Percentiles rank a stretch among this genome's conserved stretches.
Conservation (phyloP, 2,329 filamentous ascomycete species). For the Polytolypa hystricis region DNA sequence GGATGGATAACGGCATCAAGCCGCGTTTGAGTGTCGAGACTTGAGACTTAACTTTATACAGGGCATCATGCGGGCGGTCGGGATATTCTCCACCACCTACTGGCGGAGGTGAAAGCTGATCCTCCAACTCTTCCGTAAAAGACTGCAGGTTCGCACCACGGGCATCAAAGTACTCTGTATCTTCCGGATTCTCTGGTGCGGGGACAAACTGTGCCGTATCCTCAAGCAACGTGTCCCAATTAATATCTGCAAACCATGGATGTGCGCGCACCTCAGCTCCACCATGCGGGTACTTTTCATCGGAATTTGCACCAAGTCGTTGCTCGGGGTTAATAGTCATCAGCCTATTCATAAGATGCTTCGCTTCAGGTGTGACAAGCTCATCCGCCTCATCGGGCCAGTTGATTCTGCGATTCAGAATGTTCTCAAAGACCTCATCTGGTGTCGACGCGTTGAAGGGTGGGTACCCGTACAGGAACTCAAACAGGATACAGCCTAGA, state of each 20-base stretch:
- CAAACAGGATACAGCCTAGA: conserved; percentile 94
- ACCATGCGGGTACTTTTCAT: conserved; percentile 71
- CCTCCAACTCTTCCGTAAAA: conserved; percentile 89
- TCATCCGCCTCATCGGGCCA: conserved; percentile 81
- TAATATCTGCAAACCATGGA: conserved; percentile 75
- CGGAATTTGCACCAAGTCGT: conserved; percentile 72
- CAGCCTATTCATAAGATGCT: conserved; percentile 86
- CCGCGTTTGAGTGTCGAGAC: conserved; percentile 81
- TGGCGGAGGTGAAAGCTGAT: conserved; percentile 65
- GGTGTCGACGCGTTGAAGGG: conserved; percentile 86
- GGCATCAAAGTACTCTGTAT: conserved; percentile 95
- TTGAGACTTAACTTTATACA: conserved; percentile 80
- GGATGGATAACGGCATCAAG: conserved; percentile 90
- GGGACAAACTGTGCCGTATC: conserved; percentile 95
- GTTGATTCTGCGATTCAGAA: conserved; percentile 74
- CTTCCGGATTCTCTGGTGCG: conserved; percentile 82
- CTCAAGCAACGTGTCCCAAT: conserved; percentile 84
- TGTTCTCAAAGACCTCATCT: conserved; percentile 94
- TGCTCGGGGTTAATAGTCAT: conserved; percentile 74
- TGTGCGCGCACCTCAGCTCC: conserved; percentile 86
- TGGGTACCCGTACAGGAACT: conserved; percentile 85
- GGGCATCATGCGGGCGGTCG: conserved; percentile 85
- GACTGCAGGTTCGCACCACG: conserved; percentile 84
- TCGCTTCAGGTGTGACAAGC: conserved; percentile 73
- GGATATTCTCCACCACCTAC: conserved; percentile 61